Conservation (phyloP, 306 rosid species). For the Cucumis melo region DNA sequence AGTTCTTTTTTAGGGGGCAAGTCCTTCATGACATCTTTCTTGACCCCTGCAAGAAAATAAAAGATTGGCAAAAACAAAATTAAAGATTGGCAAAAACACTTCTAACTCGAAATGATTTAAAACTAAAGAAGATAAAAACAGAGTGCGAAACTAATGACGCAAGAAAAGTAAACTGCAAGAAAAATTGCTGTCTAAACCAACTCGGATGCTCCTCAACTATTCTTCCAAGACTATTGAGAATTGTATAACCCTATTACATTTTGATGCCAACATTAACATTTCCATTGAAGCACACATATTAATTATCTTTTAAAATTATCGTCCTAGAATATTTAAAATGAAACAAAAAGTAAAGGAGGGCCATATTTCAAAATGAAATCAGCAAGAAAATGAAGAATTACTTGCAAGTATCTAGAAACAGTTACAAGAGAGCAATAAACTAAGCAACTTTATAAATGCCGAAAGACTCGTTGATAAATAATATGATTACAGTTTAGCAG, state of each 20-base stretch:
- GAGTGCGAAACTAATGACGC: neutral
- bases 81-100: neutral
- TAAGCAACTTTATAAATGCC: neutral
- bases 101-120: neutral
- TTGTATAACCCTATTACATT: neutral
- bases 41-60: conserved; percentile 56
- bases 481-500: neutral
- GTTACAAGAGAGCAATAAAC: neutral
- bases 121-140: neutral
- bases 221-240: neutral
- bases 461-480: neutral
- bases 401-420: neutral
- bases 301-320: neutral
- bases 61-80: neutral
- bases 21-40: conserved; percentile 98
- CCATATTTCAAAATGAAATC: neutral
- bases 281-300: neutral
- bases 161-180: neutral
- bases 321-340: neutral
- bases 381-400: neutral
- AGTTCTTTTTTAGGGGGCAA: conserved; percentile 97
- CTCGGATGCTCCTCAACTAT: neutral
- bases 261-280: neutral
- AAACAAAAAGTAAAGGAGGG: neutral
- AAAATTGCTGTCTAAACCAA: neutral